Base-by-base conservation (phyloP, 1,139 yeast genomes). In the Debaryomyces udenii region DNA sequence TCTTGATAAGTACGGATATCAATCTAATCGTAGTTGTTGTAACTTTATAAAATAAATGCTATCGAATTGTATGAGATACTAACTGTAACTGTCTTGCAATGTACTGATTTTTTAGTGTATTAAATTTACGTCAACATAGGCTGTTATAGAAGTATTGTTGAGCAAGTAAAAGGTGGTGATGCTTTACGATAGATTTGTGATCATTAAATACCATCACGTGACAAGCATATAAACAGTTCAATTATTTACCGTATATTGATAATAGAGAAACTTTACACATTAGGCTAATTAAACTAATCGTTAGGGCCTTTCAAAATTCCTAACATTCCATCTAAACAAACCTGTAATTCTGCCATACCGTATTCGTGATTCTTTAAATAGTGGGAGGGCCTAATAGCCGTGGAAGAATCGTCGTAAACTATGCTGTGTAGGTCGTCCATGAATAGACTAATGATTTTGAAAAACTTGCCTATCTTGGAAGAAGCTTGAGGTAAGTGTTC, bases 391-490 rank as follows among this genome's bases (percentile, higher is more conserved):
- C 45, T 44, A 6, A 45, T 24, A 3, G 20, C 24, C 9, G 39
- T 38, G 13, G 36, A 38, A 7, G 44, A 38, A 30, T 45, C 44
- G 9, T 43, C 47, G 37, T 57, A 65, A 7, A 63, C 23, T 16
- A 35, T 11, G 3, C 43, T 49, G 43, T 68, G 73, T 18, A 66
- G 41, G 3, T 49, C 38, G 45, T 67, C 71, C 42, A 67, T 49
- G 41, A 68, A 68, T 22, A 46, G 42, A 33, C 53, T 40, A 6
- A 64, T 48, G 18, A 58, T 29, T 35, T 57, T 50, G 26, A 64
- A 47, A 41, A 56, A 62, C 24, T 50, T 53, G n/a, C 67, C 64
- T 27, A 61, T 54, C 38, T 56, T 57, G 27, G 55, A 51, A 9
- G 61, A 47, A 39, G 56, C 59, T 7, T 36, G 36, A 9, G 68